phyloP scores from a whole-genome alignment of 2,329 filamentous ascomycete species.

The Alternaria conjuncta region DNA sequence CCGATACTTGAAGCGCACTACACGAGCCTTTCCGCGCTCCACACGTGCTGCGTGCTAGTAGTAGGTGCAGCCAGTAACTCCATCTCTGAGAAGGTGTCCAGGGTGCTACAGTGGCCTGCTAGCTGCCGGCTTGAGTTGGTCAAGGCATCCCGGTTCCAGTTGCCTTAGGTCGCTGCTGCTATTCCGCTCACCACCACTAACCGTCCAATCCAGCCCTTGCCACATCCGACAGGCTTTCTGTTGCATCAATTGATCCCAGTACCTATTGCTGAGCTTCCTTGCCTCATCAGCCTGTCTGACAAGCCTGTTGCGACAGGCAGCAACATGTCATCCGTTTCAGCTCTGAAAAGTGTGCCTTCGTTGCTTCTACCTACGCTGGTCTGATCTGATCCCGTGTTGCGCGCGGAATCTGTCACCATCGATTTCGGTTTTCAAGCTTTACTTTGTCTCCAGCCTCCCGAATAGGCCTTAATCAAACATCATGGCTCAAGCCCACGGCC shows the following conservation, averaged over 20 bases:
- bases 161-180: conserved; percentile 16
- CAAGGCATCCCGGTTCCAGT: conserved; percentile 17
- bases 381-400: conserved; percentile 12
- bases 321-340: conserved; percentile 23
- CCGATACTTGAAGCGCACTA: not conserved
- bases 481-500: conserved; percentile 40
- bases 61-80: not conserved
- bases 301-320: conserved; percentile 20
- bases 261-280: conserved; percentile 8
- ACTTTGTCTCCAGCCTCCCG: conserved; percentile 1
- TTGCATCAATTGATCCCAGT: conserved; percentile 17
- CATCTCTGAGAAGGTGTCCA: not conserved
- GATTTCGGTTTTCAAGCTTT: conserved; percentile 8
- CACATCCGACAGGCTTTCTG: conserved; percentile 12
- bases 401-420: not conserved
- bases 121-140: conserved; percentile 1
- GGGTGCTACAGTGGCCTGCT: not conserved
- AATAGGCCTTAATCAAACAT: not conserved
- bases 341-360: conserved; percentile 11
- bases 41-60: conserved; percentile 1
- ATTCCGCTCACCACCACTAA: conserved; percentile 8
- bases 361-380: conserved; percentile 6
- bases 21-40: not conserved
- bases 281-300: conserved; percentile 13
- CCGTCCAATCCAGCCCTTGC: conserved; percentile 16